Percentiles rank a stretch among this genome's conserved stretches.
phyloP scores from a whole-genome alignment of 768 basidiomycete species.

The Coprinellus micaceus region DNA sequence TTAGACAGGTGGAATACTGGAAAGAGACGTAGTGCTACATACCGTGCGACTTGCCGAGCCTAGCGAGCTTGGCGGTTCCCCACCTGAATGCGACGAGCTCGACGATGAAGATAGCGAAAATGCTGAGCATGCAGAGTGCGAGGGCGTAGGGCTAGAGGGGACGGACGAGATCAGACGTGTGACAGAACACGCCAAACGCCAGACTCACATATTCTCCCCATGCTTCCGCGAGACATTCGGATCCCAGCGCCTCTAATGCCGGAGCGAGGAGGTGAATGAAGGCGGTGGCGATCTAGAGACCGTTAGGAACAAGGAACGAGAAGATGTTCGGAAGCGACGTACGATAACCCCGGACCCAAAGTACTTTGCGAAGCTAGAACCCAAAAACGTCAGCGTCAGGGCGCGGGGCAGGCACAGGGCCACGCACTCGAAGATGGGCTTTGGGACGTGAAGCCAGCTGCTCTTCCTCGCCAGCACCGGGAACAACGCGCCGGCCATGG shows the following conservation, averaged over 20 bases:
- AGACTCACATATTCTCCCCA: constrained; percentile 70
- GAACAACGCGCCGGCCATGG: constrained; percentile 61
- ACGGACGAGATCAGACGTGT: background rate
- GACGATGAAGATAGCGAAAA: constrained; percentile 80
- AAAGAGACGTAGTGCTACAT: constrained; percentile 15
- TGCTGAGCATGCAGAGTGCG: constrained; percentile 74
- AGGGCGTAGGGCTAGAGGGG: constrained; percentile 69
- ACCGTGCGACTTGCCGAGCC: constrained; percentile 65
- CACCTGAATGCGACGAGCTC: constrained; percentile 87
- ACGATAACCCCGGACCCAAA: constrained; percentile 91
- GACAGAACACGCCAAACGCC: constrained; percentile 22
- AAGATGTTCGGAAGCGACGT: constrained; percentile 22
- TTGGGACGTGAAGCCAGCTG: constrained; percentile 53
- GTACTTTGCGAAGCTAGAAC: constrained; percentile 72
- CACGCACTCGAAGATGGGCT: constrained; percentile 64
- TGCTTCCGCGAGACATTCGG: constrained; percentile 60
- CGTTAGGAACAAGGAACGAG: background rate
- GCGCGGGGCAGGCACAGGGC: background rate
- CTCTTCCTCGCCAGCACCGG: constrained; percentile 61
- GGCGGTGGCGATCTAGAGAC: constrained; percentile 74
- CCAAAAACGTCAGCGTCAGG: constrained; percentile 10
- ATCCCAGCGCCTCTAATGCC: constrained; percentile 65
- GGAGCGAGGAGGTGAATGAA: constrained; percentile 83
- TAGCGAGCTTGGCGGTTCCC: constrained; percentile 69
- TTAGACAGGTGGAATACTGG: background rate